Evolutionary conservation across 768 basidiomycete genomes (phyloP).

Genomic region (Tremella yokohamensis): DNA sequence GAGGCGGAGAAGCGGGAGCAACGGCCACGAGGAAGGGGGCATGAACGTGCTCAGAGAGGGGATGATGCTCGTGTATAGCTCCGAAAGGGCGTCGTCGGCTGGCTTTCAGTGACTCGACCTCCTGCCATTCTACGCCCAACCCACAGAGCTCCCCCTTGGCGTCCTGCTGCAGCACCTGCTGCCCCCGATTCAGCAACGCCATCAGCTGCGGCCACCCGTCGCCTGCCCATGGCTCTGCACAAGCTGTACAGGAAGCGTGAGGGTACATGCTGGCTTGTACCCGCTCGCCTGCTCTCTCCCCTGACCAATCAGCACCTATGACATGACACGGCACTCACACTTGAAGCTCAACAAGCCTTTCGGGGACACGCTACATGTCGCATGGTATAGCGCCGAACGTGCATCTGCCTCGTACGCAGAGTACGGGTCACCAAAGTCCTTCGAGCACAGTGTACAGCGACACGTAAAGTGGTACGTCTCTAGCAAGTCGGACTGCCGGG

Average conservation of each 20-base stretch:
- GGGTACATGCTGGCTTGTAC: slow-evolving; percentile 65
- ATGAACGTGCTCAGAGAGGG: background rate
- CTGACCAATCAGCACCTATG: no score
- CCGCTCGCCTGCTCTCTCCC: slow-evolving; percentile 49
- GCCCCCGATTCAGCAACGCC: slow-evolving; percentile 5
- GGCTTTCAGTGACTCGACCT: no score
- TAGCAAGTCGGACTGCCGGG: slow-evolving; percentile 60
- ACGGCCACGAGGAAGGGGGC: slow-evolving; percentile 8
- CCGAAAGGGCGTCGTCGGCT: background rate
- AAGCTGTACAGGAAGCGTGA: no score
- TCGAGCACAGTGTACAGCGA: slow-evolving; percentile 56
- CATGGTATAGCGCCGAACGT: no score
- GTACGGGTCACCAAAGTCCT: no score
- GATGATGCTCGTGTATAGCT: background rate
- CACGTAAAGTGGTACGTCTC: slow-evolving; percentile 80
- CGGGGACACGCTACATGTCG: no score
- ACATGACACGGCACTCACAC: no score
- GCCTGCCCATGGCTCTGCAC: background rate
- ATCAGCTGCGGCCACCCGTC: background rate
- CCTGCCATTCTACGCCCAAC: background rate
- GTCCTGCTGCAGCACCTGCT: slow-evolving; percentile 15
- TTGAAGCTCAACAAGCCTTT: no score
- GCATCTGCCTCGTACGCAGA: no score
- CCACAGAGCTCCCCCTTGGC: slow-evolving; percentile 16
- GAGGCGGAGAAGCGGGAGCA: slow-evolving; percentile 12